Conservation (phyloP, 257 asterid genomes). For the Solanum pimpinellifolium region DNA sequence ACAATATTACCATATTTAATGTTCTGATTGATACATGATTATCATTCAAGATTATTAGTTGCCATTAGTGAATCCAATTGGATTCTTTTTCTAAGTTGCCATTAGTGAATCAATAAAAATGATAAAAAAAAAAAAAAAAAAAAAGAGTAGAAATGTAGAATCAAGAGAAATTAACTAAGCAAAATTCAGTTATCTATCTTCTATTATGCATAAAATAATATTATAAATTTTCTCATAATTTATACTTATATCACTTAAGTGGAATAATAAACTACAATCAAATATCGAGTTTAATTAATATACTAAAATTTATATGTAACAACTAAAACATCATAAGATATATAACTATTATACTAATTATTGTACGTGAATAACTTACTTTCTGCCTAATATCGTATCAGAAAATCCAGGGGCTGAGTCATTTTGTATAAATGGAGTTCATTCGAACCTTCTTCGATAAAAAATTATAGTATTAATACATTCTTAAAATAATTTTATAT, state of each 20-base stretch:
- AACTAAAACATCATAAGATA: no score
- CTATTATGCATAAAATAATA: background rate
- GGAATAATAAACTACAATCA: no score
- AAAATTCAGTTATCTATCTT: background rate
- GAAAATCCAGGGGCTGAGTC: no score
- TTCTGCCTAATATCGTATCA: no score
- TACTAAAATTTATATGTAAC: no score
- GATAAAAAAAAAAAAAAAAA: background rate
- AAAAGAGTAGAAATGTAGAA: background rate
- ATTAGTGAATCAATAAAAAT: background rate
- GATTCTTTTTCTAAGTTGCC: background rate
- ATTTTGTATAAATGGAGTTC: no score
- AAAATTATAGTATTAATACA: no score
- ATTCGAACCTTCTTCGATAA: rapidly evolving
- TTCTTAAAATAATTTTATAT: no score
- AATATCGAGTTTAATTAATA: no score
- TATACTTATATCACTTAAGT: background rate
- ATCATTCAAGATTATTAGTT: background rate
- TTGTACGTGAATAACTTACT: no score
- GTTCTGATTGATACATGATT: background rate
- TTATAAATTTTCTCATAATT: no score
- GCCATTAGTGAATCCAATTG: background rate
- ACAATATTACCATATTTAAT: background rate
- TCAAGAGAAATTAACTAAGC: background rate
- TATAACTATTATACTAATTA: no score